A percentile compares a stretch with the other conserved stretches of the same genome.
Evolutionary conservation across 441 rosid species (phyloP).

Genomic region (Cnidoscolus chayamansa): DNA sequence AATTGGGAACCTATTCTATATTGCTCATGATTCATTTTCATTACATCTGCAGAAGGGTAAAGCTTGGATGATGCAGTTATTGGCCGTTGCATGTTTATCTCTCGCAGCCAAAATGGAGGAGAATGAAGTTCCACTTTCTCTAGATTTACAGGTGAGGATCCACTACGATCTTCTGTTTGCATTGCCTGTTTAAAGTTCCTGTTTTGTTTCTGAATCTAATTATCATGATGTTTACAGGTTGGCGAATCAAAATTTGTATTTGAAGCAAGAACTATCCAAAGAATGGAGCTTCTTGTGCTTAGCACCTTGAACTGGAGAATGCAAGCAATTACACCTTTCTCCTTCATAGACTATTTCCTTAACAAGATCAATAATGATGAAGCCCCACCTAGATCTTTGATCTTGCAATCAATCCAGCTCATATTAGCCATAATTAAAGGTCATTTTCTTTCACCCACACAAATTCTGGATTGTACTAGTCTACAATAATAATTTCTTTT

Average conservation of each 20-base stretch:
- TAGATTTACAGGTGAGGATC: conserved; percentile 60
- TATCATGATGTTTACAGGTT: conserved; percentile 33
- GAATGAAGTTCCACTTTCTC: conserved; percentile 49
- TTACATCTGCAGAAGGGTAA: conserved; percentile 49
- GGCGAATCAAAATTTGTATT: conserved; percentile 51
- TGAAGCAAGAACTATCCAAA: conserved; percentile 56
- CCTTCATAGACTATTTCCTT: conserved; percentile 56
- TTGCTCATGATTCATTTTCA: not conserved
- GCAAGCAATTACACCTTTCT: conserved; percentile 76
- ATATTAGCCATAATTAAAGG: conserved; percentile 48
- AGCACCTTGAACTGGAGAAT: conserved; percentile 66
- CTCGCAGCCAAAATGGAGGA: conserved; percentile 77
- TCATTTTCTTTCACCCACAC: conserved; percentile 16
- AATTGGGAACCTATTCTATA: not conserved
- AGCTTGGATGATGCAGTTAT: conserved; percentile 62
- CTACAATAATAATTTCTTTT: conserved; percentile 13
- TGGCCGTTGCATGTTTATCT: conserved; percentile 71
- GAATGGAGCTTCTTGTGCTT: conserved; percentile 70
- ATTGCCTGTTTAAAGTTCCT: not conserved
- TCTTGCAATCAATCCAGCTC: conserved; percentile 47
- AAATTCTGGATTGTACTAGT: conserved; percentile 14
- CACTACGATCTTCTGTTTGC: not conserved
- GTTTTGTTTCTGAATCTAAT: conserved; percentile 6
- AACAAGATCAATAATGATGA: conserved; percentile 43
- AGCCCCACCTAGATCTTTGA: conserved; percentile 28